Evolutionary conservation across 164 flowering plant species (phyloP).

Genomic region (Sextonia rubra): DNA sequence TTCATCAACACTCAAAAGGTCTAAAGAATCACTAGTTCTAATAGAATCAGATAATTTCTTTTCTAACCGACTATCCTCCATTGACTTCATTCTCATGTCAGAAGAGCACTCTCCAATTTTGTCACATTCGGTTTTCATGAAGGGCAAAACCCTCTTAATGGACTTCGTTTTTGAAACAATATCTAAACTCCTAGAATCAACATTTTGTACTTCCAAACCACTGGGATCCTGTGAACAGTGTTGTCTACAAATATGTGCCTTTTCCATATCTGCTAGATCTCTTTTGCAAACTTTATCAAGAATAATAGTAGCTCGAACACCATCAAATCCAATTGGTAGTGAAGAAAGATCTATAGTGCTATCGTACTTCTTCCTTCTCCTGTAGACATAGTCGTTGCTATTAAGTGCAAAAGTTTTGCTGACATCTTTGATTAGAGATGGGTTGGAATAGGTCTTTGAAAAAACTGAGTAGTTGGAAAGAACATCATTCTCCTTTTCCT

Average conservation of each 20-base stretch:
- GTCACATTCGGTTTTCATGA: constrained; percentile 37
- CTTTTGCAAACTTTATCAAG: constrained; percentile 4
- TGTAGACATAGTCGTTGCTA: constrained; percentile 35
- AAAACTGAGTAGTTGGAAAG: constrained; percentile 9
- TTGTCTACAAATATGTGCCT: not conserved
- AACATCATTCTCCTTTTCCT: constrained; percentile 17
- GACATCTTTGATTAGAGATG: constrained; percentile 29
- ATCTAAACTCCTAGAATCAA: not conserved
- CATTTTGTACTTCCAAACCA: too few relatives aligned
- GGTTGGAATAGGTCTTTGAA: constrained; percentile 25
- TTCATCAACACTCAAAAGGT: constrained; percentile 6
- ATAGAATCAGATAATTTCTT: constrained; percentile 42
- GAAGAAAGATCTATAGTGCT: constrained; percentile 23
- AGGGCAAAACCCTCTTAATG: constrained; percentile 24
- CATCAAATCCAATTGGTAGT: constrained; percentile 16
- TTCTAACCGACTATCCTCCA: constrained; percentile 32
- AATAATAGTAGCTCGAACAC: not conserved
- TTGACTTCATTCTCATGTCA: constrained; percentile 27
- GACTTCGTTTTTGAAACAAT: constrained; percentile 17
- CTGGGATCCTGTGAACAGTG: constrained; percentile 7
- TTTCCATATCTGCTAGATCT: not conserved
- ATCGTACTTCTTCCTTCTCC: constrained; percentile 37
- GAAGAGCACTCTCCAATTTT: constrained; percentile 69
- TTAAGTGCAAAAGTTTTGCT: constrained; percentile 31
- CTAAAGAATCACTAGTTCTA: constrained; percentile 11